A percentile compares a stretch with the other conserved stretches of the same genome.
Evolutionary conservation across 345 rosid genomes (phyloP).

Genomic region (Linum usitatissimum): DNA sequence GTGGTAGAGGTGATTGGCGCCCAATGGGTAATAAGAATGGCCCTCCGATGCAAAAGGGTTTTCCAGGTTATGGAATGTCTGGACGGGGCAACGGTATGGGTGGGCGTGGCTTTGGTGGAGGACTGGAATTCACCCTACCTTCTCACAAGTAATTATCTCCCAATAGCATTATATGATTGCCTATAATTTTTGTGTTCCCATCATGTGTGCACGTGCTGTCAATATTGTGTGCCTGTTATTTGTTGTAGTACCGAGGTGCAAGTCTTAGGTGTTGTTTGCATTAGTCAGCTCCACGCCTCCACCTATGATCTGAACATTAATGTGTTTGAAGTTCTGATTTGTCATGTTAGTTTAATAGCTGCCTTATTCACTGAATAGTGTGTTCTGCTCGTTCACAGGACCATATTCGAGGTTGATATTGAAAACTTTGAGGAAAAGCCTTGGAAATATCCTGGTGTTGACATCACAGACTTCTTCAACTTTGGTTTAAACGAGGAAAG

Average conservation of each 20-base stretch:
- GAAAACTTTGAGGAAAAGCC: constrained; percentile 96
- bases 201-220: not conserved
- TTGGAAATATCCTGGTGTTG: constrained; percentile 80
- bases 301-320: not conserved
- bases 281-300: not conserved
- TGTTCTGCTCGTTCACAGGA: constrained; percentile 42
- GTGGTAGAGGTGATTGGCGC: constrained; percentile 97
- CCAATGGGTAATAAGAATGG: constrained; percentile 58
- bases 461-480: constrained; percentile 79
- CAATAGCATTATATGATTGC: not conserved
- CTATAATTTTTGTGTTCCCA: not conserved
- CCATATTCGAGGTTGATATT: constrained; percentile 88
- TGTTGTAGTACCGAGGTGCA: not conserved
- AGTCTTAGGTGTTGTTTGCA: not conserved
- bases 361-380: not conserved
- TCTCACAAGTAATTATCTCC: constrained; percentile 72
- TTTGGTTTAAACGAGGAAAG: constrained; percentile 90
- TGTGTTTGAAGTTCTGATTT: too few relatives aligned
- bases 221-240: not conserved
- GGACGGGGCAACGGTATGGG: constrained; percentile 50
- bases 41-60: constrained; percentile 64
- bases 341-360: too few relatives aligned
- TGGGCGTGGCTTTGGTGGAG: constrained; percentile 68
- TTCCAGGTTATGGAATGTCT: constrained; percentile 46
- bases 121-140: constrained; percentile 92